A percentile compares a stretch with the other conserved stretches of the same genome.
phyloP scores from a whole-genome alignment of 306 rosid species.

The Aeschynomene evenia region DNA sequence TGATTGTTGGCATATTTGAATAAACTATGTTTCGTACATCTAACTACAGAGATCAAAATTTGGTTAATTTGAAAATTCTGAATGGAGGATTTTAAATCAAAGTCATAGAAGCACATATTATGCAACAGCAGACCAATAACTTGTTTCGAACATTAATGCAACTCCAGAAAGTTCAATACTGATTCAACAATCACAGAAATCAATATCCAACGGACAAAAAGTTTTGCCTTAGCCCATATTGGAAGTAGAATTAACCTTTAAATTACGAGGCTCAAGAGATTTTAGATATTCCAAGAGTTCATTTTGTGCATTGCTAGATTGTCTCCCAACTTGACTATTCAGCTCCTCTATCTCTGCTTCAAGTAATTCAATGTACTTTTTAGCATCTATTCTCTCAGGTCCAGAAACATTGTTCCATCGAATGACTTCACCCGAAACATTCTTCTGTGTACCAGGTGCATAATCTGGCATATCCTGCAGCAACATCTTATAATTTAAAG shows the following conservation, averaged over 20 bases:
- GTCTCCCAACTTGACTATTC: conserved; percentile 85
- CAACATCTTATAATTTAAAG: conserved; percentile 26
- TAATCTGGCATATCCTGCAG: conserved; percentile 81
- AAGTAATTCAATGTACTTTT: conserved; percentile 89
- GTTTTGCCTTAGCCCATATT: background rate
- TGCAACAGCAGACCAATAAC: conserved; percentile 20
- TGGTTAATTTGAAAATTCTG: background rate
- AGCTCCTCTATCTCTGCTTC: conserved; percentile 95
- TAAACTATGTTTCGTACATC: background rate
- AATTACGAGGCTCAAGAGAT: conserved; percentile 93
- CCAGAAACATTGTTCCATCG: conserved; percentile 95
- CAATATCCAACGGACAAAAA: background rate
- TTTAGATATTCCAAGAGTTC: conserved; percentile 89
- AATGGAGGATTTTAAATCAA: no score
- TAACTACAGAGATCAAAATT: background rate
- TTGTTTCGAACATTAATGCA: conserved; percentile 9
- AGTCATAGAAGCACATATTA: no score
- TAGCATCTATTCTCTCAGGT: conserved; percentile 81
- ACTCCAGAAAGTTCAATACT: conserved; percentile 2
- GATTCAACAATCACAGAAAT: conserved; percentile 12
- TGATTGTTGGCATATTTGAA: conserved; percentile 7
- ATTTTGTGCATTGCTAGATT: conserved; percentile 70
- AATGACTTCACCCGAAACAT: conserved; percentile 91
- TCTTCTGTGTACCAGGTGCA: conserved; percentile 95
- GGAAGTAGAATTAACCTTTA: conserved; percentile 54